phyloP scores from a whole-genome alignment of 2,329 filamentous ascomycete species.

The Magnaporthales sp. region DNA sequence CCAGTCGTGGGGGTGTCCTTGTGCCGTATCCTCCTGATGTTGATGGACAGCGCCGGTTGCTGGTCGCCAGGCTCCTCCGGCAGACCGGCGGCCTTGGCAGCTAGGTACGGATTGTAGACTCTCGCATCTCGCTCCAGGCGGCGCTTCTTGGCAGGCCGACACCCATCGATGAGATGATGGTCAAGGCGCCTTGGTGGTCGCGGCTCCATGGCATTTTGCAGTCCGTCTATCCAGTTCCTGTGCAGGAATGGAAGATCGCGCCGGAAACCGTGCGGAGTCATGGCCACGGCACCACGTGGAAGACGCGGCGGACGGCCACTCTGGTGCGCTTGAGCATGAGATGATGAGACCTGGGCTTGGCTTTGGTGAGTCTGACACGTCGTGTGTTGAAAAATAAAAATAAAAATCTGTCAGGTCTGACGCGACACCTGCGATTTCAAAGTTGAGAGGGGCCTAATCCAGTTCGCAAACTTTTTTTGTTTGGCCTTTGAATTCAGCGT shows the following conservation, averaged over 20 bases:
- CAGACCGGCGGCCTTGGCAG: conserved; percentile 9
- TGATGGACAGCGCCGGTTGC: conserved; percentile 34
- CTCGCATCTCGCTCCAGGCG: conserved; percentile 25
- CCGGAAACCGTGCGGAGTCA: not conserved
- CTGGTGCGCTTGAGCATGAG: not conserved
- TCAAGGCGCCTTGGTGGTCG: conserved; percentile 29
- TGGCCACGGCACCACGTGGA: conserved; percentile 5
- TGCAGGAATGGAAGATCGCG: conserved; percentile 3
- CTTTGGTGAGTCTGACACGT: not conserved
- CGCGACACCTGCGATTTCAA: not conserved
- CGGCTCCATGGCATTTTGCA: conserved; percentile 25
- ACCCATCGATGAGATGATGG: conserved; percentile 33
- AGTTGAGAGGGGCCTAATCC: not conserved
- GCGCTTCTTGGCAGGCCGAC: conserved; percentile 39
- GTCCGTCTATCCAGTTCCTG: conserved; percentile 3
- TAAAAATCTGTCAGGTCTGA: not conserved
- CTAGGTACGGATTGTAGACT: not conserved
- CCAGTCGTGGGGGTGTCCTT: conserved; percentile 30
- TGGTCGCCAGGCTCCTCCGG: conserved; percentile 12
- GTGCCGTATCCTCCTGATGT: conserved; percentile 44
- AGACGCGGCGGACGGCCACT: conserved; percentile 2
- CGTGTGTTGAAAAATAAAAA: not conserved
- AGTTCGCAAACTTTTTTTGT: not conserved
- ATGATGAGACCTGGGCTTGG: not conserved
- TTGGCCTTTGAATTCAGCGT: not conserved